Conservation (phyloP, 1,284 basidiomycete species). For the Polyporus tsugae region DNA sequence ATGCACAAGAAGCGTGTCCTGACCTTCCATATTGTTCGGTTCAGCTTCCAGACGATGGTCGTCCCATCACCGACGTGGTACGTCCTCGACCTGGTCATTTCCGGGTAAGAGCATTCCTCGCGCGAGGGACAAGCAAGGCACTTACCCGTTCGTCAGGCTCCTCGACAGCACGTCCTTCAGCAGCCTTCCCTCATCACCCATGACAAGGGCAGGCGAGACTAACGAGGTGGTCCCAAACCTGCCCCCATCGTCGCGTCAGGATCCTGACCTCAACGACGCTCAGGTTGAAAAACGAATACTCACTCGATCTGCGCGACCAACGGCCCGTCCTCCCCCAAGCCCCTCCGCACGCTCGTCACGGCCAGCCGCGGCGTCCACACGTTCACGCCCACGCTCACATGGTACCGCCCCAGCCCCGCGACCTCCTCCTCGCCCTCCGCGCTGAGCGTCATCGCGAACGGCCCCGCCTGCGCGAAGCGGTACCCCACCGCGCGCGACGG, state of each 20-base stretch:
- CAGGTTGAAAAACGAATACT: constrained; percentile 17
- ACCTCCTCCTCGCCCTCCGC: constrained; percentile 23
- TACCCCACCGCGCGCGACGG: constrained; percentile 31
- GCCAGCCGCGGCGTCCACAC: constrained; percentile 38
- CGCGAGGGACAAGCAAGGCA: constrained; percentile 4
- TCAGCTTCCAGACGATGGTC: constrained; percentile 38
- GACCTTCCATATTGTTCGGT: constrained; percentile 36
- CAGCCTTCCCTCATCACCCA: constrained; percentile 30
- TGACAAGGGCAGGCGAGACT: constrained; percentile 31
- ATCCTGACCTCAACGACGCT: not conserved
- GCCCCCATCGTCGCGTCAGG: not conserved
- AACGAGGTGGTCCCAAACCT: constrained; percentile 32
- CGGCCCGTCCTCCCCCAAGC: constrained; percentile 32
- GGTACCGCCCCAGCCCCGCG: constrained; percentile 29
- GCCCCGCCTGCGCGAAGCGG: constrained; percentile 36
- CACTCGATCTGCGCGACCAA: constrained; percentile 40
- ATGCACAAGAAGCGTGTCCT: not conserved
- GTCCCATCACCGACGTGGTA: constrained; percentile 35
- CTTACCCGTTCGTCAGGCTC: constrained; percentile 34
- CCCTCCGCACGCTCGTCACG: constrained; percentile 37
- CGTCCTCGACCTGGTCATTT: constrained; percentile 28
- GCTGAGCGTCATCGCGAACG: constrained; percentile 37
- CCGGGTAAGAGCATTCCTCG: not conserved
- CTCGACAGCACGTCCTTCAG: constrained; percentile 36
- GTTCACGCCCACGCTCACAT: constrained; percentile 39